Conservation (phyloP, 257 asterid genomes). For the Solanum sparsipilum region DNA sequence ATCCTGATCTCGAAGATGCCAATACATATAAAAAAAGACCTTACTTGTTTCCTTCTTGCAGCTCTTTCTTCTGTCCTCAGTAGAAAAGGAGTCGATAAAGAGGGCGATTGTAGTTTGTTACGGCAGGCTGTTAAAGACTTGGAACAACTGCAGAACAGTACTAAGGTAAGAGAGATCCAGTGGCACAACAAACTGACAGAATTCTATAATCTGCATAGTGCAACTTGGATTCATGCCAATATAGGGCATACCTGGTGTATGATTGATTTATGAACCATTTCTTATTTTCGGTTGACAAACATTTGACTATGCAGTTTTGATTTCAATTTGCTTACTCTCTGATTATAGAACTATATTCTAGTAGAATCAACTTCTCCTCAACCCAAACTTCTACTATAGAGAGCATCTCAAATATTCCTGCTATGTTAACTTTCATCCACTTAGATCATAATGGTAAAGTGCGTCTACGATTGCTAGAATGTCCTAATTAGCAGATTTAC, state of each 20-base stretch:
- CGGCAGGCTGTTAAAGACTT: slow-evolving; percentile 66
- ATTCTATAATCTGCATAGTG: background rate
- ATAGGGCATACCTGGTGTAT: background rate
- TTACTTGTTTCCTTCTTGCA: slow-evolving; percentile 83
- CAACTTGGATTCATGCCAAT: background rate
- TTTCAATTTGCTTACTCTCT: background rate
- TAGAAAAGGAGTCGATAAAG: slow-evolving; percentile 55
- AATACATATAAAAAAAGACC: background rate
- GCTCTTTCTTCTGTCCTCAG: slow-evolving; percentile 86
- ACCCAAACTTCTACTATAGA: background rate
- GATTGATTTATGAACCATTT: background rate
- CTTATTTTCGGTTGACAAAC: background rate
- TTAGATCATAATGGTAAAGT: background rate
- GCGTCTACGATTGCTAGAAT: background rate
- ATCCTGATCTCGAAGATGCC: background rate
- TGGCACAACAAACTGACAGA: background rate
- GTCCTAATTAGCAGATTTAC: background rate
- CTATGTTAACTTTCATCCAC: background rate
- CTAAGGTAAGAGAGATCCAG: background rate
- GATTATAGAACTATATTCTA: background rate
- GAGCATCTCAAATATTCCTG: background rate
- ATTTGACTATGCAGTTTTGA: background rate
- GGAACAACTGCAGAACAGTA: slow-evolving; percentile 17
- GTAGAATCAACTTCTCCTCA: background rate
- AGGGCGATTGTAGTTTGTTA: slow-evolving; percentile 64